Evolutionary conservation across 768 basidiomycete species (phyloP), one percentile per base, ranked within the genome.

Genomic region (Gymnopilus junonius): DNA sequence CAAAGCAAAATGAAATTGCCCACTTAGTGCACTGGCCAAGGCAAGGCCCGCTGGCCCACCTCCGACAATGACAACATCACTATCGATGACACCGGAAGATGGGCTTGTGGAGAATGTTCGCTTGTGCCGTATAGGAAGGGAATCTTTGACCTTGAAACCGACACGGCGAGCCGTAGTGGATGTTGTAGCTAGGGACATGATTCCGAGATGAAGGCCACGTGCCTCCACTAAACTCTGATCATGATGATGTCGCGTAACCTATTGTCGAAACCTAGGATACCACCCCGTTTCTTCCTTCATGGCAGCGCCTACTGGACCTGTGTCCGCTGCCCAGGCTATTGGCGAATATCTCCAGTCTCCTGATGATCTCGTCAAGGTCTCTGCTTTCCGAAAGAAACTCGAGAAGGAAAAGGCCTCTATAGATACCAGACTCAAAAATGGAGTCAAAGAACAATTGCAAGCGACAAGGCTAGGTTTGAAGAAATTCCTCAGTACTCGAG

Each of bases 331-430:
- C 0, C 93, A 94, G 74, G 89, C 92, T 34, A 85, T 94, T 53
- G 91, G 93, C 62, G 95, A 97, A 78, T 91, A 94, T 71, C 84
- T 97, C 8, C 94, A 96, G 69, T 92, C 93, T 21, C 95, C 95
- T 1, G 95, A 97, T 70, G 96, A 97, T 77, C 90, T 99, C 59
- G 80, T 87, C 67, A 97, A 97, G 76, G 87, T 98, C 34, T 83
- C 87, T 1, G 87, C 94, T 0, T 94, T 94, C 72, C 87, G 94
- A 65, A 97, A 96, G 81, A 96, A 96, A 71, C 85, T 98, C 45
- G 91, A 95, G 76, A 98, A 98, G 76, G 97, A 99, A 77, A 97
- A 97, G 77, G 89, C 94, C 0, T 93, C 94, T 8, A 92, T 99
- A 63, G 94, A 97, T 71, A 89, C 91, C 3, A 86, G 95, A 70